Base-by-base conservation (phyloP, 495 filamentous ascomycete genomes). In the Aspergillus baeticus region DNA sequence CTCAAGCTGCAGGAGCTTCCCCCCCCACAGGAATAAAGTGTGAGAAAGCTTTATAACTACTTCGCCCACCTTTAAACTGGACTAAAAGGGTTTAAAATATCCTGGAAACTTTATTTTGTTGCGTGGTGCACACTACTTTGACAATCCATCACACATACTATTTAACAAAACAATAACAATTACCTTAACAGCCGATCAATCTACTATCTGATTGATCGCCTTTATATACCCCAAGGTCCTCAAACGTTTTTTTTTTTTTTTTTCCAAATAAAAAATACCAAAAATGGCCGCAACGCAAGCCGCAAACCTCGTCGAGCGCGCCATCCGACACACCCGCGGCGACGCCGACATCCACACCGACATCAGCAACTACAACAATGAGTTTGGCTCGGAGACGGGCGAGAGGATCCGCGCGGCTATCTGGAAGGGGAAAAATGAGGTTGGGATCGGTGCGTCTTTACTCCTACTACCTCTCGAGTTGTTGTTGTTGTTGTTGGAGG, bases 231-330 rank as follows among this genome's bases (percentile, higher is more conserved):
- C 44, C 44, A 47, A 47, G 44, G 44, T 47, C 44, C 44, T 7
- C 29, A 47, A n/a, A n/a, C n/a, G n/a, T n/a, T n/a, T n/a, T n/a
- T n/a, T n/a, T n/a, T n/a, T n/a, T n/a, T 29, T 29, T 4, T 29
- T 4, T 29, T 8, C 26, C 8, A 29, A 3, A 29, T 8, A 8
- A 29, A 29, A 29, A 29, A n/a, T n/a, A 23, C 13, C 3, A 29
- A 49, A 14, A 33, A 87, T 85, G 82, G 76, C 84, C 22, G 65
- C 83, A 36, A 74, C 83, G 17, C 84, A 88, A 76, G 77, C 78
- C 62, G 88, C 89, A 22, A 83, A 82, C 54, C 62, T 73, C 26
- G 79, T 75, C 33, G 90, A 92, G 66, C 81, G 86, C 73, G 71
- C 65, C 39, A 62, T 92, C 42, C 87, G 89, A 50, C 85, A 91